phyloP scores from a whole-genome alignment of 306 rosid species.

The Nissolia schottii region DNA sequence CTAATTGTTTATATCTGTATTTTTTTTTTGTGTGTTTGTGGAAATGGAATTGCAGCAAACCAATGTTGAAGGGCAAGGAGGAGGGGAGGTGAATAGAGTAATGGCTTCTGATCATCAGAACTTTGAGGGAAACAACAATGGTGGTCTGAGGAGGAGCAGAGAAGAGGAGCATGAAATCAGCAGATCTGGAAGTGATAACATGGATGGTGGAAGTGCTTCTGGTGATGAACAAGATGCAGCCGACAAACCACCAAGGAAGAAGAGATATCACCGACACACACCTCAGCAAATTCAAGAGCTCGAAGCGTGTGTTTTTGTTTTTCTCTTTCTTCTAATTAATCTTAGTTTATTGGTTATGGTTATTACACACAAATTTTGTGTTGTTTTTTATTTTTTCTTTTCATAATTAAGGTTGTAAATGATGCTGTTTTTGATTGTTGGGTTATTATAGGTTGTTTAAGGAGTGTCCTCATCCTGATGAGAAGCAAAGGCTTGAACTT shows the following conservation, averaged over 20 bases:
- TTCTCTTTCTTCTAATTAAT: neutral
- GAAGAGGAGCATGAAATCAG: conserved; percentile 92
- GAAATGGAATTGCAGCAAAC: conserved; percentile 48
- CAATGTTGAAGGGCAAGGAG: conserved; percentile 75
- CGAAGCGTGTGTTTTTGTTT: conserved; percentile 55
- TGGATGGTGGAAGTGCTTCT: conserved; percentile 91
- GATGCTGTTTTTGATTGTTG: neutral
- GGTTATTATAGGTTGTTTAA: conserved; percentile 57
- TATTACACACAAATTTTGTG: too few relatives aligned
- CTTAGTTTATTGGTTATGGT: neutral
- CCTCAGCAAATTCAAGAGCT: conserved; percentile 99
- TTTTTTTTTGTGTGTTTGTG: neutral
- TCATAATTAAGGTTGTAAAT: neutral
- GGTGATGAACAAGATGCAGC: conserved; percentile 90
- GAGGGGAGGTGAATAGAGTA: conserved; percentile 52
- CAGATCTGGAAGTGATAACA: conserved; percentile 92
- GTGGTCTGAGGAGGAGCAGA: conserved; percentile 63
- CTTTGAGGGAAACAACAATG: conserved; percentile 43
- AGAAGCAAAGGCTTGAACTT: conserved; percentile 85
- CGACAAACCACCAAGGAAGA: conserved; percentile 74
- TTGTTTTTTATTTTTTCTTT: too few relatives aligned
- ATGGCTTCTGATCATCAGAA: conserved; percentile 56
- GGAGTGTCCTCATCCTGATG: conserved; percentile 99
- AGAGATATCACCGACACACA: conserved; percentile 95
- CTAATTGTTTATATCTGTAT: neutral